Base-by-base conservation (phyloP, 1,284 basidiomycete genomes). In the Pascua sp. region DNA sequence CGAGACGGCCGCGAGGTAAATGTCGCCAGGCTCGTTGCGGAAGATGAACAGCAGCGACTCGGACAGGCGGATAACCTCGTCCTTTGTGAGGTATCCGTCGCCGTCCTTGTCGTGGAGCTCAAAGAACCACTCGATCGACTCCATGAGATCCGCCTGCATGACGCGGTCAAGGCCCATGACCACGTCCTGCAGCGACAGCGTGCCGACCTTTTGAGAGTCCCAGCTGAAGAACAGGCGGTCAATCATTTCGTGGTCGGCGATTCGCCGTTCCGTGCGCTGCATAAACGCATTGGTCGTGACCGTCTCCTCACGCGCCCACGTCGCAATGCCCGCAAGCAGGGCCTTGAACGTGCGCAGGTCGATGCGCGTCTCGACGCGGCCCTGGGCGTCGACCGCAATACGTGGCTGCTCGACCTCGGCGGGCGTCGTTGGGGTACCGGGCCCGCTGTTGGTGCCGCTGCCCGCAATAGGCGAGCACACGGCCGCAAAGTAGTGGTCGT, bases 51-150 rank as follows among this genome's bases (percentile, higher is more conserved):
- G 80, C 52, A 98, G 83, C 15, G 91, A 91, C 77, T 98, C 94
- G 4, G 94, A 97, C 42, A 98, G 79, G 51, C 82, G 80, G 64
- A 99, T 79, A 37, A 98, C 90, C 75, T 98, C 95, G 69, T 98
- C 94, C 77, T 95, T 97, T 2, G 93, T 95, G 61, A 98, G 79
- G 71, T 82, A 93, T 0, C 92, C 92, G 69, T 98, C 93, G 64
- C 91, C 92, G 75, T 98, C 89, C 77, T 94, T 94, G 79, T 97
- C 93, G 67, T 97, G 92, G 64, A 98, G 77, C 64, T 90, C 89
- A 78, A 98, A 98, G 79, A 98, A 95, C 93, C 95, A 98, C 74
- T 96, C 90, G 67, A 98, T 97, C 68, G 91, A 95, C 60, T 93
- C 90, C 91, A 98, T 96, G 60, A 98, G 80, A 72, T 96, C 96